Evolutionary conservation across 78 protist genomes (phyloP), one percentile per base, ranked within the genome.

Genomic region (Cavenderia fasciculata): DNA sequence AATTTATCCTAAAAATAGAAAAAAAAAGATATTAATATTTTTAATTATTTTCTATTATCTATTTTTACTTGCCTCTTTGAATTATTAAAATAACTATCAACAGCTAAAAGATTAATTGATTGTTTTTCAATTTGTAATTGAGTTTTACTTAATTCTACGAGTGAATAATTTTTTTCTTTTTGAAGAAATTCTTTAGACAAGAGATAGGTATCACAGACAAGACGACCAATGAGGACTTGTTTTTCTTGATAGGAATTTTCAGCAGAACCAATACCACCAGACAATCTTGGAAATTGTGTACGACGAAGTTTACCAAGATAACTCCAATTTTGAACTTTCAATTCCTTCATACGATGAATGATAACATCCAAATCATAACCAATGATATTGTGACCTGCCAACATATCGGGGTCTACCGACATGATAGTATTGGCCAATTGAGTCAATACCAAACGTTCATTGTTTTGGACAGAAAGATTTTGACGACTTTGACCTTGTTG

Each of bases 361-460:
- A 97, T 84, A 16, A 98, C 94, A 49, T 97, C 97, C 36, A 98
- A 41, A 51, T 93, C 97, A 43, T 86, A 95, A 0, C 95, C 93
- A 16, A 82, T 21, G 56, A 97, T 62, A 72, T 97, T 97, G 97
- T 98, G 99, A 29, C 98, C 97, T 7, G 92, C 61, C 2, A 87
- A 33, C 21, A 95, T 70, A 72, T 96, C 98, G 8, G 98, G 96
- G 77, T 97, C 98, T 16, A 65, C 19, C 4, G 7, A 16, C 34
- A 73, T 59, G 16, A 95, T 23, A 27, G 86, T 78, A 6, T 89
- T 92, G 63, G 87, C 79, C 73, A 96, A 41, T 25, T 84, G 59
- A 33, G 25, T 41, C 43, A 44, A 18, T 36, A 95, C 69, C 25
- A 75, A 70, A 21, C 95, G 65, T 25, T 90, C 89, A 59, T 88